A percentile compares a stretch with the other conserved stretches of the same genome.
These are phyloP conservation scores for Ilex asprella DNA, from an alignment of 257 asterid genomes.

Conservation along the genomic window DNA sequence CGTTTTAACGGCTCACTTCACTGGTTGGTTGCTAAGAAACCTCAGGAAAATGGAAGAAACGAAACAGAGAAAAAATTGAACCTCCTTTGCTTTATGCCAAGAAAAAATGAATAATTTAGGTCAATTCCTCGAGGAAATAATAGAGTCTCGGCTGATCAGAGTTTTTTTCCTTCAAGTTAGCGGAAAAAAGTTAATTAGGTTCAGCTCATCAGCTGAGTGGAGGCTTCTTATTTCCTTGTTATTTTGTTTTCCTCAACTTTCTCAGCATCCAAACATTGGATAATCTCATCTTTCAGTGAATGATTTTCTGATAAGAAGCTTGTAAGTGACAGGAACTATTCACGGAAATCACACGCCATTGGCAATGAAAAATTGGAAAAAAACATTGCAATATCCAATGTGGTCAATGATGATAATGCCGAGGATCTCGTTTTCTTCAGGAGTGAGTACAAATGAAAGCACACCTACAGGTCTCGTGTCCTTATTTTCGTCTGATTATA, in stretches of 20 bases:
- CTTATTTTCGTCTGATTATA: conserved; percentile 1
- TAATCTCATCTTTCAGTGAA: not conserved
- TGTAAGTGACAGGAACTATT: conserved; percentile 27
- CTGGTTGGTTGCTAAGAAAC: too few relatives aligned
- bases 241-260: not conserved
- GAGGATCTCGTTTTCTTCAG: conserved; percentile 45
- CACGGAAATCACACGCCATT: conserved; percentile 12
- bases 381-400: conserved; percentile 11
- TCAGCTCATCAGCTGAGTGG: too few relatives aligned
- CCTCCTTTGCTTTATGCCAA: too few relatives aligned
- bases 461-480: conserved; percentile 40
- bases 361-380: conserved; percentile 14
- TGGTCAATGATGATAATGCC: conserved; percentile 15
- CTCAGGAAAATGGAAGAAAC: not conserved
- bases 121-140: too few relatives aligned
- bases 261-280: not conserved
- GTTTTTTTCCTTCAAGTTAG: too few relatives aligned
- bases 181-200: too few relatives aligned
- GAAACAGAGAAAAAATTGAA: too few relatives aligned
- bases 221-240: too few relatives aligned
- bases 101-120: too few relatives aligned
- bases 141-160: too few relatives aligned
- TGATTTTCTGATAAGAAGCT: conserved; percentile 7
- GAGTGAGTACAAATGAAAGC: conserved; percentile 25
- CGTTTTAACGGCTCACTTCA: not conserved